These are phyloP conservation scores for Myriosclerotinia duriaeana DNA, from an alignment of 2,329 filamentous ascomycete genomes.

Conservation along the genomic window DNA sequence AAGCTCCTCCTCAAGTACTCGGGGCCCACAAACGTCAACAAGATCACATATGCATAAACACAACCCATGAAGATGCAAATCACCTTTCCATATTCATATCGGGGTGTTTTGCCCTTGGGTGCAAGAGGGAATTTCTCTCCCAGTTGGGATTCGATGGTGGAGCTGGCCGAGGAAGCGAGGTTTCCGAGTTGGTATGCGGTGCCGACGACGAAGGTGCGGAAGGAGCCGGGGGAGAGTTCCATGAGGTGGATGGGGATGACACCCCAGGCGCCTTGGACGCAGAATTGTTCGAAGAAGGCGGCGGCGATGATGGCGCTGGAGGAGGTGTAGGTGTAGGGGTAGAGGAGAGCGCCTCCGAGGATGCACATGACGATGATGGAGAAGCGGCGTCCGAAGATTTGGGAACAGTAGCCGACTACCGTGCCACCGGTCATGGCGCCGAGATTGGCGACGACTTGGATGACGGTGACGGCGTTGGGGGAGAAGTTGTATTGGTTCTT, in stretches of 20 bases:
- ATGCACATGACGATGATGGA: slow-evolving; percentile 65
- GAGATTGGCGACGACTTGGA: slow-evolving; percentile 69
- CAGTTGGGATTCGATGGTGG: slow-evolving; percentile 76
- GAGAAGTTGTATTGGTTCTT: slow-evolving; percentile 52
- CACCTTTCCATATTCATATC: slow-evolving; percentile 77
- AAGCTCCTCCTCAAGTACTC: slow-evolving; percentile 21
- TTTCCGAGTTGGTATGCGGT: slow-evolving; percentile 74
- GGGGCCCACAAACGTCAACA: slow-evolving; percentile 22
- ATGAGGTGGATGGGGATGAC: slow-evolving; percentile 73
- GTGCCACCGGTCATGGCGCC: slow-evolving; percentile 70
- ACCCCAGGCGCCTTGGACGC: slow-evolving; percentile 75
- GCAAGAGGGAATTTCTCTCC: slow-evolving; percentile 73
- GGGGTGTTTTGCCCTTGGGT: slow-evolving; percentile 49
- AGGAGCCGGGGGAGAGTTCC: slow-evolving; percentile 68
- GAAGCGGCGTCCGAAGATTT: slow-evolving; percentile 68
- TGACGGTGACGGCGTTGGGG: slow-evolving; percentile 57
- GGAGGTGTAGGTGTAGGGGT: slow-evolving; percentile 74
- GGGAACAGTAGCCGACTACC: slow-evolving; percentile 63
- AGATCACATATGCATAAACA: slow-evolving; percentile 28
- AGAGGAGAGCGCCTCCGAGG: slow-evolving; percentile 72
- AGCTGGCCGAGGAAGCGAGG: slow-evolving; percentile 69
- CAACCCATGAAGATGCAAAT: slow-evolving; percentile 86
- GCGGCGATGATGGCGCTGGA: slow-evolving; percentile 68
- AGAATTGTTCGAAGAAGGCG: slow-evolving; percentile 82
- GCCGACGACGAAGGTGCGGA: slow-evolving; percentile 69